Percentiles rank a stretch among this genome's conserved stretches.
Evolutionary conservation across 768 basidiomycete genomes (phyloP).

Genomic region (Phylloporus sp.): DNA sequence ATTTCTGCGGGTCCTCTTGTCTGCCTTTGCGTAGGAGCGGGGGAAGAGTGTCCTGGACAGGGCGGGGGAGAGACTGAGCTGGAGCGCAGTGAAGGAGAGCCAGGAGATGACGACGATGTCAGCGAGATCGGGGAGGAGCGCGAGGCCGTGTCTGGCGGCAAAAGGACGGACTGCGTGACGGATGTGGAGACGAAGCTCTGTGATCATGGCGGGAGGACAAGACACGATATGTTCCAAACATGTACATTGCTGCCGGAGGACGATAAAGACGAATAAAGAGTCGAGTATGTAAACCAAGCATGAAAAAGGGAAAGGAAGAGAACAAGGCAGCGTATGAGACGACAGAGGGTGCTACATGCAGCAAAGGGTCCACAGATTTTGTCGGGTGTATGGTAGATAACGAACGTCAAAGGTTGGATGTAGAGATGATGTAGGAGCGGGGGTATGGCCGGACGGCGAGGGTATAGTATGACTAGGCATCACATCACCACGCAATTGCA

Average conservation of each 20-base stretch:
- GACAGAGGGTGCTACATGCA: conserved; percentile 18
- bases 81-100: conserved; percentile 52
- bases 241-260: conserved; percentile 25
- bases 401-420: conserved; percentile 23
- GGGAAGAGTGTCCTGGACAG: conserved; percentile 46
- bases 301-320: not conserved
- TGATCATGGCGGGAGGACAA: conserved; percentile 20
- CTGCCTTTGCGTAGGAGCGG: conserved; percentile 44
- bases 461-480: conserved; percentile 33
- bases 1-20: conserved; percentile 47
- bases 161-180: conserved; percentile 29
- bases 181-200: conserved; percentile 25
- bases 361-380: conserved; percentile 21
- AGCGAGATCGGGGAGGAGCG: conserved; percentile 51
- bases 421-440: conserved; percentile 17
- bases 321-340: conserved; percentile 4
- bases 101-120: conserved; percentile 51
- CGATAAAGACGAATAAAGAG: conserved; percentile 34
- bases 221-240: conserved; percentile 16
- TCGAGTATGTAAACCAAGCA: conserved; percentile 29
- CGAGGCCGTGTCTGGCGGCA: conserved; percentile 40
- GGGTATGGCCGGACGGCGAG: conserved; percentile 31
- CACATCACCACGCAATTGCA: conserved; percentile 73
- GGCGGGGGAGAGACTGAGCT: conserved; percentile 53
- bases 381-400: conserved; percentile 29